Evolutionary conservation across 2,329 filamentous ascomycete genomes (phyloP).

Genomic region (Colletotrichum eleusines): DNA sequence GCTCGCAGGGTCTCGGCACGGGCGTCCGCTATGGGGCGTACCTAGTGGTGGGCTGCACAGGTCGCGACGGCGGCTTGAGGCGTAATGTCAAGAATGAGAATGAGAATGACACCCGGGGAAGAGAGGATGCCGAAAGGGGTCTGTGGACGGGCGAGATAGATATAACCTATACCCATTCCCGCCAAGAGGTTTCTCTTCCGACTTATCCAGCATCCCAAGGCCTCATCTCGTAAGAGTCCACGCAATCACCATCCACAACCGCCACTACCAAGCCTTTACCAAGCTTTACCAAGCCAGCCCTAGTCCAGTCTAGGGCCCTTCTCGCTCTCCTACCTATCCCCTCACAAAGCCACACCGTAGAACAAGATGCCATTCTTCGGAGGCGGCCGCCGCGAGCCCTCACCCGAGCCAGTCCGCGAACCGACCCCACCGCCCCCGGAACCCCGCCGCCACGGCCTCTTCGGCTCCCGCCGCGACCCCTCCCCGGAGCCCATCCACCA

Average conservation of each 20-base stretch:
- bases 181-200: constrained; percentile 29
- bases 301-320: neutral
- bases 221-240: constrained; percentile 20
- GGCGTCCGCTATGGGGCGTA: constrained; percentile 2
- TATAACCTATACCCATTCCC: constrained; percentile 29
- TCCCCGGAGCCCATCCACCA: constrained; percentile 47
- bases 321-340: neutral
- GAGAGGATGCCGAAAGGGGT: neutral
- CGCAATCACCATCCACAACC: constrained; percentile 18
- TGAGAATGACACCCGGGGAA: neutral
- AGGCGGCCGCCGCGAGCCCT: constrained; percentile 47
- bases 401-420: constrained; percentile 50
- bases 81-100: constrained; percentile 8
- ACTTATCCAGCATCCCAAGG: constrained; percentile 39
- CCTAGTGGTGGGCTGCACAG: constrained; percentile 10
- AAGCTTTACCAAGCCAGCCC: constrained; percentile 12
- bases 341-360: neutral
- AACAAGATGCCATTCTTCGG: constrained; percentile 45
- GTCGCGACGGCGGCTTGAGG: neutral
- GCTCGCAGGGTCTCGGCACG: constrained; percentile 33
- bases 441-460: constrained; percentile 40
- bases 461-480: constrained; percentile 46
- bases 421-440: constrained; percentile 45
- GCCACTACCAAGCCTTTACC: too few species aligned
- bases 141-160: constrained; percentile 1